Evolutionary conservation across 495 filamentous ascomycete genomes (phyloP).

Genomic region (Penicillium pancosmium): DNA sequence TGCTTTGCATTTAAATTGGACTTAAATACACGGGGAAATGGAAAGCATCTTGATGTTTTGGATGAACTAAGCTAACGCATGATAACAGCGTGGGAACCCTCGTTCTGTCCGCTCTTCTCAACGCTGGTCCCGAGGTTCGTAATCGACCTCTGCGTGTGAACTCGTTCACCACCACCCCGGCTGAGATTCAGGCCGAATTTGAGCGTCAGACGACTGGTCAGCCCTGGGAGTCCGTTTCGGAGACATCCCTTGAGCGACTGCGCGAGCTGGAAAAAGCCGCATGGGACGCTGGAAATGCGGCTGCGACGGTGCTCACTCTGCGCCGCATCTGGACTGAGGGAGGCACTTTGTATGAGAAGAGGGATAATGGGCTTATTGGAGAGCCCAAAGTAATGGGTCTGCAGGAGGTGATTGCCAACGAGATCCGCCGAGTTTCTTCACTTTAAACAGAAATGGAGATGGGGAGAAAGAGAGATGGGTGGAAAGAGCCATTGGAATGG

Average conservation of each 20-base stretch:
- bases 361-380: slow-evolving; percentile 62
- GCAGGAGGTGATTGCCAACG: slow-evolving; percentile 38
- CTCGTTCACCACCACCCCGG: slow-evolving; percentile 67
- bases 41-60: not conserved
- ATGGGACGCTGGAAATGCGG: slow-evolving; percentile 55
- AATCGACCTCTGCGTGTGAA: slow-evolving; percentile 66
- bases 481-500: not conserved
- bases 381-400: slow-evolving; percentile 51
- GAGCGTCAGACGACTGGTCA: slow-evolving; percentile 63
- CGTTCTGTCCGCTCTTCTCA: slow-evolving; percentile 59
- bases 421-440: slow-evolving; percentile 25
- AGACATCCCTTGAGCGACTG: slow-evolving; percentile 54
- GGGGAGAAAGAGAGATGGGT: not conserved
- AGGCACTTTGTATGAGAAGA: slow-evolving; percentile 67
- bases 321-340: slow-evolving; percentile 73
- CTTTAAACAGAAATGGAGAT: slow-evolving; percentile 8
- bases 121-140: slow-evolving; percentile 50
- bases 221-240: slow-evolving; percentile 52
- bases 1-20: not conserved
- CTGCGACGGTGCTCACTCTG: slow-evolving; percentile 60
- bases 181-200: slow-evolving; percentile 64
- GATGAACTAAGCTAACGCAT: not conserved
- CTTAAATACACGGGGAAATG: not conserved
- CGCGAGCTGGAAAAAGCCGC: slow-evolving; percentile 54
- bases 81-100: slow-evolving; percentile 62